Conservation (phyloP, 345 rosid species). For the Hevea brasiliensis region DNA sequence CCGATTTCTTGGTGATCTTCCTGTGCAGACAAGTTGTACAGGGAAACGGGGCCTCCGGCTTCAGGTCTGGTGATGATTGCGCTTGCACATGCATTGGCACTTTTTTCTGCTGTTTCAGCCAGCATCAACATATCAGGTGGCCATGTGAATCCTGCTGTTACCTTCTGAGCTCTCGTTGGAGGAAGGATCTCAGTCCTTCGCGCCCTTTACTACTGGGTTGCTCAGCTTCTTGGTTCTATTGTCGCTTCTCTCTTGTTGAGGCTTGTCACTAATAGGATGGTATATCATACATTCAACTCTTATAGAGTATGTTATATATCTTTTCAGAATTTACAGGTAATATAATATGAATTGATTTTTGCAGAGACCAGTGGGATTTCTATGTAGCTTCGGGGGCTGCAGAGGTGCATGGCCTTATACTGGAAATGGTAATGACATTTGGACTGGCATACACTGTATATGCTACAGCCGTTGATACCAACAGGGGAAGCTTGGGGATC, state of each 20-base stretch:
- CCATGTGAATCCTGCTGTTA: conserved; percentile 78
- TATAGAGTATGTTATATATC: too few species aligned
- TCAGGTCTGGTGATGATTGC: conserved; percentile 51
- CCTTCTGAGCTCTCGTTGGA: conserved; percentile 64
- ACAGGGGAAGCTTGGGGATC: conserved; percentile 45
- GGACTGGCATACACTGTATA: conserved; percentile 45
- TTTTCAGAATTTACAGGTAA: too few species aligned
- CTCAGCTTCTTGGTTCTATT: conserved; percentile 70
- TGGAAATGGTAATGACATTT: conserved; percentile 47
- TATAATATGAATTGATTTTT: not conserved
- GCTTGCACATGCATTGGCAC: conserved; percentile 64
- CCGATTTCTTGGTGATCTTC: not conserved
- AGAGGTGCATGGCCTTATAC: conserved; percentile 41
- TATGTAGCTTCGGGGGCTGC: conserved; percentile 49
- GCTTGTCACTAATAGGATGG: conserved; percentile 67
- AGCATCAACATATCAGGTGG: conserved; percentile 72
- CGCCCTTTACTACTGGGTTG: conserved; percentile 66
- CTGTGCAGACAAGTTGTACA: conserved; percentile 49
- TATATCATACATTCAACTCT: conserved; percentile 17
- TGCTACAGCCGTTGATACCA: conserved; percentile 47
- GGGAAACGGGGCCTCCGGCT: conserved; percentile 37
- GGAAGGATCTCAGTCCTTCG: conserved; percentile 63
- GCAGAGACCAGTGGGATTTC: conserved; percentile 71
- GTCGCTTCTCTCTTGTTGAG: conserved; percentile 59
- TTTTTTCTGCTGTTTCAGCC: conserved; percentile 57